Percentiles rank a stretch among this genome's conserved stretches.
Evolutionary conservation across 1,284 basidiomycete genomes (phyloP).

Genomic region (Peniophora sp.): DNA sequence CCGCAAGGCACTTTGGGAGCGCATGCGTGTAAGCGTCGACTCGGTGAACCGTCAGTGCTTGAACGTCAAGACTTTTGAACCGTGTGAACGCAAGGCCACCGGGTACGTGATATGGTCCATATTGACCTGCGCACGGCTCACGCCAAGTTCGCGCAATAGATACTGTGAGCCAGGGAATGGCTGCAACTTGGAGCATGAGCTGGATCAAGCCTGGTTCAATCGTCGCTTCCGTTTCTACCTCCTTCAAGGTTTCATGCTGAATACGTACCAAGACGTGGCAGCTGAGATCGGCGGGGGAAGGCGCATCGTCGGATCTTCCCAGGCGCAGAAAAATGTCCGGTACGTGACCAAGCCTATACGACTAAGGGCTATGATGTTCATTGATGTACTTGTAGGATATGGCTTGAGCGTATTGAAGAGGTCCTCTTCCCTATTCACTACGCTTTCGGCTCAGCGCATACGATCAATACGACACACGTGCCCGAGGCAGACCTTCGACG

Average conservation of each 20-base stretch:
- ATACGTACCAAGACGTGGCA: background rate
- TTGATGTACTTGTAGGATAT: background rate
- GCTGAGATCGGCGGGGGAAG: too few species aligned
- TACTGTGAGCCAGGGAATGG: background rate
- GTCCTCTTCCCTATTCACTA: background rate
- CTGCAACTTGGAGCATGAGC: background rate
- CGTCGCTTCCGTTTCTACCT: background rate
- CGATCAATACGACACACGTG: background rate
- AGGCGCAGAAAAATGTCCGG: background rate
- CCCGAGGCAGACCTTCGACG: background rate
- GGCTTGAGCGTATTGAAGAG: constrained; percentile 1
- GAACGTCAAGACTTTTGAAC: background rate
- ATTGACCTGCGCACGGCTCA: too few species aligned
- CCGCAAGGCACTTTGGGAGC: background rate
- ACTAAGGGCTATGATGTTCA: background rate
- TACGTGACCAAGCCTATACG: background rate
- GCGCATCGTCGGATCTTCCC: background rate
- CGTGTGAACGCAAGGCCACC: background rate
- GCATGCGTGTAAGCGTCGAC: background rate
- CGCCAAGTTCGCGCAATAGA: too few species aligned
- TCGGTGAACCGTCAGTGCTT: background rate
- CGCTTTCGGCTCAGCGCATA: background rate
- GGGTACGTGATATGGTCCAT: too few species aligned
- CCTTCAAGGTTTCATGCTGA: background rate
- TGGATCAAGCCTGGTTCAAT: background rate